These are phyloP conservation scores for Aspergillus latus DNA, from an alignment of 2,329 filamentous ascomycete species.

Conservation along the genomic window DNA sequence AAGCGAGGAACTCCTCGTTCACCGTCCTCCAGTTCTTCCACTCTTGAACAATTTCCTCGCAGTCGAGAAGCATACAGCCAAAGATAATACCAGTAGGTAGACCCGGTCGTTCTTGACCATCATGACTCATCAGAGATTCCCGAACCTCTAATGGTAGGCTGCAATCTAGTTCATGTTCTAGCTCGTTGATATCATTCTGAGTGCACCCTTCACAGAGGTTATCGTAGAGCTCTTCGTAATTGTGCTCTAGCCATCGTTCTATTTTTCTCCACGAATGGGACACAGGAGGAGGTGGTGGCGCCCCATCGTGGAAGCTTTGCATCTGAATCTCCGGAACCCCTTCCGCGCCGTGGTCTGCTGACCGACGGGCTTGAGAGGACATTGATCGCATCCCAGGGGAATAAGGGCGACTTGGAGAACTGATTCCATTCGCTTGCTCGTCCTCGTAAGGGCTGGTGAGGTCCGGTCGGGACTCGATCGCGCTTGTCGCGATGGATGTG, in stretches of 20 bases:
- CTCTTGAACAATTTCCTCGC: conserved; percentile 96
- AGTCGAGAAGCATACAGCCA: conserved; percentile 91
- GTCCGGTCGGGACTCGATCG: conserved; percentile 83
- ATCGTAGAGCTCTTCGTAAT: conserved; percentile 92
- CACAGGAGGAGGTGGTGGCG: conserved; percentile 84
- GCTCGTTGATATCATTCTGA: conserved; percentile 90
- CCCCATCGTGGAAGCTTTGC: conserved; percentile 91
- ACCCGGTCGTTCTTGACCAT: conserved; percentile 95
- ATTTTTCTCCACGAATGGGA: conserved; percentile 91
- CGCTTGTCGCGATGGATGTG: conserved; percentile 81
- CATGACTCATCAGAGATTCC: conserved; percentile 85
- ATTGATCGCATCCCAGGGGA: conserved; percentile 87
- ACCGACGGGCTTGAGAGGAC: conserved; percentile 60
- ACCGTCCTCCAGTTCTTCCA: conserved; percentile 96
- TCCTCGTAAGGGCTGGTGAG: conserved; percentile 76
- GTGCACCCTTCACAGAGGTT: conserved; percentile 92
- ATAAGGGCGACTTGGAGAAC: conserved; percentile 70
- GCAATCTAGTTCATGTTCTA: conserved; percentile 94
- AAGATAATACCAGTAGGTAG: conserved; percentile 90
- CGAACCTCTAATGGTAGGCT: conserved; percentile 90
- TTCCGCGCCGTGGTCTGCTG: conserved; percentile 65
- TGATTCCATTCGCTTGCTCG: conserved; percentile 58
- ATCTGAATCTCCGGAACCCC: conserved; percentile 85
- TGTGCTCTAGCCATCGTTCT: conserved; percentile 88
- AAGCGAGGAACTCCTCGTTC: conserved; percentile 80